Percentiles rank a stretch among this genome's conserved stretches.
These are phyloP conservation scores for Begonia peltatifolia DNA, from an alignment of 306 rosid species.

Conservation along the genomic window DNA sequence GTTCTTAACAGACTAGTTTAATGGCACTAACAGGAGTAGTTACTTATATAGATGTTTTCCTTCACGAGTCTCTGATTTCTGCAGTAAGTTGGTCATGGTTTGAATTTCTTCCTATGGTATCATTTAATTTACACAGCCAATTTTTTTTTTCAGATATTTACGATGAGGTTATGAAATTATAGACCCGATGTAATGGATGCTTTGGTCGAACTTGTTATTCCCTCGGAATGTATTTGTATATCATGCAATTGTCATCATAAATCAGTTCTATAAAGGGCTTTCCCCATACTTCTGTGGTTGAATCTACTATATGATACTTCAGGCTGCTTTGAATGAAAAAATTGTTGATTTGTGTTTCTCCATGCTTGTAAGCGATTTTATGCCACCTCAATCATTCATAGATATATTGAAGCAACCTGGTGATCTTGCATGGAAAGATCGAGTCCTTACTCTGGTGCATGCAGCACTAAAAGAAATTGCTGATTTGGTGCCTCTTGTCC, in stretches of 20 bases:
- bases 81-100: constrained; percentile 26
- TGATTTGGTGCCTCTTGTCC: constrained; percentile 70
- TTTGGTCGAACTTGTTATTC: constrained; percentile 40
- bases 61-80: constrained; percentile 36
- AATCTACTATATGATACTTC: not conserved
- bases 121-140: not conserved
- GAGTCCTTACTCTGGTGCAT: constrained; percentile 77
- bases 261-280: too few species aligned
- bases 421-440: constrained; percentile 36
- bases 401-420: constrained; percentile 17
- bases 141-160: constrained; percentile 28
- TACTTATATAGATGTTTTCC: constrained; percentile 27
- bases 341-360: constrained; percentile 40
- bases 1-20: constrained; percentile 36
- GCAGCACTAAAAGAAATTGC: constrained; percentile 49
- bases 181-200: constrained; percentile 71
- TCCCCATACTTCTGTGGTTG: too few species aligned
- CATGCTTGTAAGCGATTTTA: constrained; percentile 49
- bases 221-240: constrained; percentile 31
- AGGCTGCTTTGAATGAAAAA: constrained; percentile 64
- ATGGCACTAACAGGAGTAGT: constrained; percentile 57
- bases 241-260: too few species aligned
- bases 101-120: not conserved
- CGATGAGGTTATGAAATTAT: constrained; percentile 53
- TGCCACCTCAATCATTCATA: constrained; percentile 23